phyloP scores from a whole-genome alignment of 257 asterid genomes.

The Apocynum venetum region DNA sequence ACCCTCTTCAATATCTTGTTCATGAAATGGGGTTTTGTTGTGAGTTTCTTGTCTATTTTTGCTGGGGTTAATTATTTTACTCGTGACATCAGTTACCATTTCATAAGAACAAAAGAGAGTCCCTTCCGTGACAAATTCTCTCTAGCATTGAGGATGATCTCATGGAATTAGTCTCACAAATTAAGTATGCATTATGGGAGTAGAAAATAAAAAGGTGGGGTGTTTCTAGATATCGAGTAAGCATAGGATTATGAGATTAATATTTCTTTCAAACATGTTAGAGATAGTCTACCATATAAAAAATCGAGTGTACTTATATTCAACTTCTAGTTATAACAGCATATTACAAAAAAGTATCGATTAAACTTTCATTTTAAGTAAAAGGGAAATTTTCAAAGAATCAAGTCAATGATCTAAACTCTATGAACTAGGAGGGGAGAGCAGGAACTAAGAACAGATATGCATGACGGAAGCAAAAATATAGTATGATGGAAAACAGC shows the following conservation, averaged over 20 bases:
- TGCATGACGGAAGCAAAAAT: constrained; percentile 10
- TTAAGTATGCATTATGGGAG: not conserved
- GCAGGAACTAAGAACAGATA: not conserved
- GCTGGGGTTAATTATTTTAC: not conserved
- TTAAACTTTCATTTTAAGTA: no score
- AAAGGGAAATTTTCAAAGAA: no score
- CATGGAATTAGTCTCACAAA: not conserved
- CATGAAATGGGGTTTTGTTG: not conserved
- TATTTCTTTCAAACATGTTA: no score
- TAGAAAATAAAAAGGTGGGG: no score
- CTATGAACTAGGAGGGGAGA: no score
- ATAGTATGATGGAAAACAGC: not conserved
- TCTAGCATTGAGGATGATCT: not conserved
- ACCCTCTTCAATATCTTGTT: constrained; percentile 7
- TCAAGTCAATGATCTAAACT: no score
- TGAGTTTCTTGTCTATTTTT: not conserved
- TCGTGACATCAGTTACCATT: not conserved
- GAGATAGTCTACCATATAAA: no score
- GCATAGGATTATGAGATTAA: no score
- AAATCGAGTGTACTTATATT: no score
- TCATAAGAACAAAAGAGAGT: not conserved
- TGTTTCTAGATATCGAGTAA: no score
- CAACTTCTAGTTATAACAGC: no score
- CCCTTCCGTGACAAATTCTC: not conserved
- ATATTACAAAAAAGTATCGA: no score